Evolutionary conservation across 2,329 filamentous ascomycete species (phyloP), one percentile per base, ranked within the genome.

Genomic region (Mariannaea elegans): DNA sequence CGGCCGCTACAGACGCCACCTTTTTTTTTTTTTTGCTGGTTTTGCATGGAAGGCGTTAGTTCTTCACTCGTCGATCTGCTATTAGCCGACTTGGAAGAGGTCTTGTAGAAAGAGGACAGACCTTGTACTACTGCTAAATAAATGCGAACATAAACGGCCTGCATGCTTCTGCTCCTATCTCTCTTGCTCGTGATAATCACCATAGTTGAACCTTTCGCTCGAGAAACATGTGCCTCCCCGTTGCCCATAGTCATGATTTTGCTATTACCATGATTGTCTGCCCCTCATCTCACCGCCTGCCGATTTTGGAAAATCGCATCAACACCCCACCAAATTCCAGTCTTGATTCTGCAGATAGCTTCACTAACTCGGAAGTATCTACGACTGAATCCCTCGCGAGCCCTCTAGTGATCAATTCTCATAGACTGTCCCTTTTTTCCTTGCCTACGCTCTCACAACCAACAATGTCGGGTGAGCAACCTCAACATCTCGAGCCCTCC

Each of bases 401-500:
- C 29, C 13, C 2, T 4, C 9, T 27, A 14, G 9, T 5, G 6
- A 4, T 23, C 4, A 47, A 32, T 34, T 34, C 14, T 44, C 34
- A 31, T 27, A 45, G 39, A 16, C 32, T 42, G 39, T 36, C n/a
- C 23, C 19, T 21, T 2, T 29, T 23, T 14, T 16, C 7, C 24
- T 7, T 10, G 9, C 24, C 24, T 27, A 27, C 9, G 5, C 24
- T 27, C 24, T 14, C 10, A 45, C 31, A 14, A 47, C n/a, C 31
- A 14, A 47, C n/a, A 24, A 72, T 72, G 70, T 41, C 65, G 27
- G 36, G 46, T 61, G 55, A 66, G 58, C 56, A 83, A 80, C 89
- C 89, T n/a, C 77, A 78, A 2, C 86, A 90, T 69, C 88, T 97
- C 23, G 85, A 90, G 65, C 92, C 93, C 16, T 97, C 82, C 73